These are phyloP conservation scores for Fusarium circinatum DNA, from an alignment of 2,329 filamentous ascomycete genomes.

Conservation along the genomic window DNA sequence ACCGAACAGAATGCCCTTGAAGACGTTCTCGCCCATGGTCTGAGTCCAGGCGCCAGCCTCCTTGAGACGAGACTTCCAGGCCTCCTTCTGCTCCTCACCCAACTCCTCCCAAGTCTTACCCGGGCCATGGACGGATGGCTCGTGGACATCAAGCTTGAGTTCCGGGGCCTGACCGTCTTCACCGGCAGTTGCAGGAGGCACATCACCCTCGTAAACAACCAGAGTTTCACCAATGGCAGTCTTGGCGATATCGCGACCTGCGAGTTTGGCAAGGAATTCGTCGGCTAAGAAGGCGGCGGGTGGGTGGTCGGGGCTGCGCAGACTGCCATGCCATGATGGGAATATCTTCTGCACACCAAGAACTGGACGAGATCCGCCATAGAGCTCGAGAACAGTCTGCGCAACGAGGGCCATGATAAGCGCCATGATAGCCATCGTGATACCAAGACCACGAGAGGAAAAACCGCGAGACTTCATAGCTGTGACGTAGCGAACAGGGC, in stretches of 20 bases:
- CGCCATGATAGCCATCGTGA: constrained; percentile 66
- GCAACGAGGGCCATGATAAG: constrained; percentile 70
- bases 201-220: constrained; percentile 49
- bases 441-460: constrained; percentile 62
- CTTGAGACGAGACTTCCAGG: constrained; percentile 76
- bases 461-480: constrained; percentile 65
- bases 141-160: constrained; percentile 57
- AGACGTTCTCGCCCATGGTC: constrained; percentile 78
- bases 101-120: constrained; percentile 79
- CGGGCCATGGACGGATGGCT: constrained; percentile 58
- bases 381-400: constrained; percentile 72
- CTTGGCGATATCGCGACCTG: constrained; percentile 47
- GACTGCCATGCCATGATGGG: constrained; percentile 56
- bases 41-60: constrained; percentile 83
- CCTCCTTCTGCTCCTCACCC: constrained; percentile 66
- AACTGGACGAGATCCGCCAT: constrained; percentile 65
- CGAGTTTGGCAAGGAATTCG: constrained; percentile 52
- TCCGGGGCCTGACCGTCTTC: constrained; percentile 31
- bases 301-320: constrained; percentile 42
- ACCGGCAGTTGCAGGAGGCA: constrained; percentile 27
- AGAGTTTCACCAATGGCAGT: constrained; percentile 51
- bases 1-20: constrained; percentile 81
- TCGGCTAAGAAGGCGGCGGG: constrained; percentile 43
- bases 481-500: constrained; percentile 75
- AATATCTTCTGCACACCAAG: constrained; percentile 67